phyloP scores from a whole-genome alignment of 495 filamentous ascomycete genomes.

The Xylaria longipes region DNA sequence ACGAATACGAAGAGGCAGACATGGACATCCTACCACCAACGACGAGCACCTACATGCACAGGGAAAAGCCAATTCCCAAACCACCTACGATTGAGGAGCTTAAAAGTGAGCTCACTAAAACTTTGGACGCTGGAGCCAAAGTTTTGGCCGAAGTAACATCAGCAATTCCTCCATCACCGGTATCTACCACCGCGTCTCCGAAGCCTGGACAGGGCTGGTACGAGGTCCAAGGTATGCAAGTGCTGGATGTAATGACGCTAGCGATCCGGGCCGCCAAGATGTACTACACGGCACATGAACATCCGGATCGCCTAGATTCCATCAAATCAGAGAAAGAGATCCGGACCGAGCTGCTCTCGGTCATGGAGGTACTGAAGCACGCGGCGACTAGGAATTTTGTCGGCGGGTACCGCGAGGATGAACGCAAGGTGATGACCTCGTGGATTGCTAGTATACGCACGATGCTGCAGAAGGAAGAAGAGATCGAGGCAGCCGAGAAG shows the following conservation, averaged over 20 bases:
- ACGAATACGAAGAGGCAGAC: slow-evolving; percentile 66
- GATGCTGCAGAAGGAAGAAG: slow-evolving; percentile 76
- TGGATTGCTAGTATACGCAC: slow-evolving; percentile 81
- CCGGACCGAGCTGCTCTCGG: slow-evolving; percentile 76
- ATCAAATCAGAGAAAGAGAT: slow-evolving; percentile 86
- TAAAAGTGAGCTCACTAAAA: slow-evolving; percentile 72
- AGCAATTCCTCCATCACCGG: slow-evolving; percentile 38
- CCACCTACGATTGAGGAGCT: slow-evolving; percentile 82
- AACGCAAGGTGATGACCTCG: slow-evolving; percentile 69
- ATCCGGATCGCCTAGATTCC: slow-evolving; percentile 78
- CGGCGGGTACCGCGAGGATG: slow-evolving; percentile 78
- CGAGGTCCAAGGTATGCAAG: slow-evolving; percentile 88
- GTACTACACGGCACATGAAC: slow-evolving; percentile 89
- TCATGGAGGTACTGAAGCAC: slow-evolving; percentile 87
- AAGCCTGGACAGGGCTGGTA: slow-evolving; percentile 67
- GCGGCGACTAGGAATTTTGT: slow-evolving; percentile 89
- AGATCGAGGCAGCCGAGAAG: slow-evolving; percentile 73
- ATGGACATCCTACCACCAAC: slow-evolving; percentile 89
- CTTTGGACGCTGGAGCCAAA: slow-evolving; percentile 69
- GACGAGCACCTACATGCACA: slow-evolving; percentile 92
- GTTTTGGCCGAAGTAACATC: slow-evolving; percentile 60
- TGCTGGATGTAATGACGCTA: slow-evolving; percentile 89
- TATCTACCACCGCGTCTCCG: slow-evolving; percentile 36
- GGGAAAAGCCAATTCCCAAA: slow-evolving; percentile 82
- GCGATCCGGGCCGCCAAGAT: slow-evolving; percentile 93